Evolutionary conservation across 306 rosid genomes (phyloP), one percentile per base, ranked within the genome.

Genomic region (Prinsepia uniflora): DNA sequence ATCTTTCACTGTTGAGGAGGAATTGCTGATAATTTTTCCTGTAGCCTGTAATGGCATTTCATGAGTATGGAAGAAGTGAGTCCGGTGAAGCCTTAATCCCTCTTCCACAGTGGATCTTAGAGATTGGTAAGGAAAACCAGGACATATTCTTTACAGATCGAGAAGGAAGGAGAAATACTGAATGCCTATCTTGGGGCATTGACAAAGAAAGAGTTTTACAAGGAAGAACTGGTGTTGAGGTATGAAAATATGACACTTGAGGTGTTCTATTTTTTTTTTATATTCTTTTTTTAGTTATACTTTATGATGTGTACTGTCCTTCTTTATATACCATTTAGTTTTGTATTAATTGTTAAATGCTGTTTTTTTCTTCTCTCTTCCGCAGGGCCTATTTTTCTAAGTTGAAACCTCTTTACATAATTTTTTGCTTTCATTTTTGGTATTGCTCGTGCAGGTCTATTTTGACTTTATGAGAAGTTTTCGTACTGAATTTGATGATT

Each of bases 401-500:
- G 46, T 68, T 67, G 12, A 10, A 54, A 44, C 57, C 17, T 18
- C 4, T 6, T 2, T 39, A 5, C 53, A 13, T 47, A 30, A 0
- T 63, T n/a, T 20, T 17, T 42, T 46, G 30, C 14, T n/a, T 56
- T 41, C 9, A n/a, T 46, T 10, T 53, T 24, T 39, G 58, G 60
- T 13, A 22, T 47, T 24, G 36, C 24, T 61, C 40, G 44, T 79
- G 59, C 89, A 94, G 99, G 97, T 94, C 52, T 94, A 90, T 80
- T 94, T 89, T 83, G 99, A 94, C 79, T 84, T 94, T 80, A 90
- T 94, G 99, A 86, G 99, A 89, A 89, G 97, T 86, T 94, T 94
- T 52, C 96, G 92, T 52, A 86, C 92, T 6, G 97, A 94, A 81
- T 94, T 91, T 89, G 96, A 82, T 75, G 97, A 91, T 85, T 75